Evolutionary conservation across 805 yeast species (phyloP).

Genomic region (Cyberlindnera galapagoensis): DNA sequence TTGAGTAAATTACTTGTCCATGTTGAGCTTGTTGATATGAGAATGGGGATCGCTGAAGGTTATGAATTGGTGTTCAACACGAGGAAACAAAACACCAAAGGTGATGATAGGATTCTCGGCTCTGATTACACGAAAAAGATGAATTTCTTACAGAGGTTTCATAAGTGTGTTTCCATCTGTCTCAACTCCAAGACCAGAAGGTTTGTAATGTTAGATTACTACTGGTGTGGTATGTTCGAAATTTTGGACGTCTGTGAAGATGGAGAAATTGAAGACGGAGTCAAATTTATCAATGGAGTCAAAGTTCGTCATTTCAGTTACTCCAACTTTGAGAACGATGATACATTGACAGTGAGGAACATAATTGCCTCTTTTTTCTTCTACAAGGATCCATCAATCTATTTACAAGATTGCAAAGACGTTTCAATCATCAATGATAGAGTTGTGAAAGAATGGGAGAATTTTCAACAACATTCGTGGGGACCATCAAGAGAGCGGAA

Average conservation of each 20-base stretch:
- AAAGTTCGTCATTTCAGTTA: constrained; percentile 20
- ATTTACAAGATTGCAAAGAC: not conserved
- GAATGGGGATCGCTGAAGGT: constrained; percentile 22
- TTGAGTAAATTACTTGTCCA: constrained; percentile 19
- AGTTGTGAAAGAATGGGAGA: constrained; percentile 19
- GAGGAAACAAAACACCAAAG: constrained; percentile 9
- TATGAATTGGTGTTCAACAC: constrained; percentile 21
- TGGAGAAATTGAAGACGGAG: constrained; percentile 21
- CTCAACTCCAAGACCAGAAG: constrained; percentile 21
- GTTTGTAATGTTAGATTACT: constrained; percentile 23
- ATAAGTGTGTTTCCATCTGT: constrained; percentile 24
- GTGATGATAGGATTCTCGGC: constrained; percentile 11
- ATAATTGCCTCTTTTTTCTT: constrained; percentile 18
- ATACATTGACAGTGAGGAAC: constrained; percentile 19
- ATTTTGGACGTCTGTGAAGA: constrained; percentile 21
- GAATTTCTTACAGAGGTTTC: constrained; percentile 21
- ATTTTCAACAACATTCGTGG: constrained; percentile 11
- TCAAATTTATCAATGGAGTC: constrained; percentile 19
- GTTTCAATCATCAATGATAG: constrained; percentile 12
- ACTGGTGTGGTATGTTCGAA: constrained; percentile 23
- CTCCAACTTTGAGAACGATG: constrained; percentile 16
- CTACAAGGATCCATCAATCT: constrained; percentile 10
- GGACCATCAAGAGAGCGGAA: no score
- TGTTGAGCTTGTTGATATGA: constrained; percentile 18
- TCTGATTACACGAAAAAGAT: constrained; percentile 18